phyloP scores from a whole-genome alignment of 768 basidiomycete species.

The Auricularia heimuer region DNA sequence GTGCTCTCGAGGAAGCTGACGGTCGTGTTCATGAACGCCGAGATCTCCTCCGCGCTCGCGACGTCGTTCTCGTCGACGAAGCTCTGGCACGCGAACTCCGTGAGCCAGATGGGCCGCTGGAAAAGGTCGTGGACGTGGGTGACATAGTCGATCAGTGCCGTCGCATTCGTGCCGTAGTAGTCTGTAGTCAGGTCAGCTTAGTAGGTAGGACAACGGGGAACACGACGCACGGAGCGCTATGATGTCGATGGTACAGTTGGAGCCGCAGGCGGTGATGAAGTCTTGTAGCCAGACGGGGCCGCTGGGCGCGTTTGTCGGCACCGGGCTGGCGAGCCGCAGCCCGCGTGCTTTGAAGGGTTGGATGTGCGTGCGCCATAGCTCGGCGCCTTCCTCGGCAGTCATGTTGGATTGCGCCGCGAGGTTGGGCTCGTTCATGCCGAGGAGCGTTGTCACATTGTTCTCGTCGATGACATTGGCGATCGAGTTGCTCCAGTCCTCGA shows the following conservation, averaged over 20 bases:
- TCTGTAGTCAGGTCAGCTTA: slow-evolving; percentile 17
- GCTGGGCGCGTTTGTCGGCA: slow-evolving; percentile 39
- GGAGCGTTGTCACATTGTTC: slow-evolving; percentile 29
- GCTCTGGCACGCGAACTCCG: slow-evolving; percentile 46
- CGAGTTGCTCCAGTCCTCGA: slow-evolving; percentile 30
- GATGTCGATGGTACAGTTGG: slow-evolving; percentile 46
- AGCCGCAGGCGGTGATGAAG: slow-evolving; percentile 40
- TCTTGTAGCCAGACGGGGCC: slow-evolving; percentile 47
- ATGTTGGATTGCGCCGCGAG: slow-evolving; percentile 40
- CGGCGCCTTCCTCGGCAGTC: slow-evolving; percentile 36
- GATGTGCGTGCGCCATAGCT: slow-evolving; percentile 41
- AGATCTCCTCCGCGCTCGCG: slow-evolving; percentile 26
- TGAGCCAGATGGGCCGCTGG: slow-evolving; percentile 46
- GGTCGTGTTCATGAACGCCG: slow-evolving; percentile 40
- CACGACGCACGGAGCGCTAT: slow-evolving; percentile 39
- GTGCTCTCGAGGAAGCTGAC: slow-evolving; percentile 44
- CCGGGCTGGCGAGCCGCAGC: slow-evolving; percentile 43
- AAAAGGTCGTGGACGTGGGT: slow-evolving; percentile 43
- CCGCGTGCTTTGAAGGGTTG: slow-evolving; percentile 39
- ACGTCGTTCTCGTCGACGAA: slow-evolving; percentile 10
- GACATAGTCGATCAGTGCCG: slow-evolving; percentile 42
- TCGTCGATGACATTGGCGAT: slow-evolving; percentile 32
- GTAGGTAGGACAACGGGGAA: slow-evolving; percentile 1
- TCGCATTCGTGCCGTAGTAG: slow-evolving; percentile 48
- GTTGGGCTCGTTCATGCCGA: slow-evolving; percentile 48